A percentile compares a stretch with the other conserved stretches of the same genome.
Conservation (phyloP, 2,329 filamentous ascomycete species). For the Penicillium frequentans region DNA sequence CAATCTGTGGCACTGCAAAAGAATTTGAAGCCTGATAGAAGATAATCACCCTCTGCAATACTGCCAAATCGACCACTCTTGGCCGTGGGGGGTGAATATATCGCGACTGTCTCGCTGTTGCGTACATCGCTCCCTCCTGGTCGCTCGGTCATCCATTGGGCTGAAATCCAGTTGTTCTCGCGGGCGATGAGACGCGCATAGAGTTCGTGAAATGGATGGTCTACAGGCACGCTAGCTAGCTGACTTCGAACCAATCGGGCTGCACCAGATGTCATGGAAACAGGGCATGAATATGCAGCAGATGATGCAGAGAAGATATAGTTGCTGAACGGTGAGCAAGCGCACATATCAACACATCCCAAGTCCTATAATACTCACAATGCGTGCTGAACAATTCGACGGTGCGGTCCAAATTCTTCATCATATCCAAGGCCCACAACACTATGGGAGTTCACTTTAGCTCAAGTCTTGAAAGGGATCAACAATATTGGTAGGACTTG, state of each 20-base stretch:
- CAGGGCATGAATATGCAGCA: constrained; percentile 26
- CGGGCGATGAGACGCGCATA: constrained; percentile 13
- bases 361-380: constrained; percentile 15
- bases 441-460: constrained; percentile 6
- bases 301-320: constrained; percentile 28
- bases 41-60: constrained; percentile 29
- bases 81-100: constrained; percentile 25
- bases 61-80: constrained; percentile 13
- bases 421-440: constrained; percentile 29
- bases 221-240: constrained; percentile 10
- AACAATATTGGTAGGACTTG: constrained; percentile 1
- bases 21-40: constrained; percentile 68
- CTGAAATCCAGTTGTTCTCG: constrained; percentile 62
- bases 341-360: too few species aligned
- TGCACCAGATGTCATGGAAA: constrained; percentile 30
- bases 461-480: too few species aligned
- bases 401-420: constrained; percentile 19
- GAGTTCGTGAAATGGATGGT: constrained; percentile 21
- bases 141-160: constrained; percentile 77
- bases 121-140: constrained; percentile 69
- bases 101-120: constrained; percentile 64
- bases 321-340: constrained; percentile 14
- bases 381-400: constrained; percentile 27
- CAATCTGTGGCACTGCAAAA: constrained; percentile 67
- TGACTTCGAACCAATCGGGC: constrained; percentile 21